phyloP scores from a whole-genome alignment of 345 rosid species.

The Linum trigynum region DNA sequence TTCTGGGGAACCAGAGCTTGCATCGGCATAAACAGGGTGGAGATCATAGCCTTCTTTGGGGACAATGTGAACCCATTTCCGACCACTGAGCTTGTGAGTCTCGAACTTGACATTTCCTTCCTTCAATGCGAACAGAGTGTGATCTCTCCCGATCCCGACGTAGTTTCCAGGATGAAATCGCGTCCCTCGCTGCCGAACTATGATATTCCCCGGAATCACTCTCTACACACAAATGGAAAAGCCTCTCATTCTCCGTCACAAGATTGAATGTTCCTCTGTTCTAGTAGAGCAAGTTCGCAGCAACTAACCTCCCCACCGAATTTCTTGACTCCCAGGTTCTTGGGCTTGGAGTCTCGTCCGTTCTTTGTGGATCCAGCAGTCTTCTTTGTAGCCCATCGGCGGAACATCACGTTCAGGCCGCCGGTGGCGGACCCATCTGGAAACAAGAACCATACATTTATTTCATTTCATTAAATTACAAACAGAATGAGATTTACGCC shows the following conservation, averaged over 20 bases:
- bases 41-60: constrained; percentile 70
- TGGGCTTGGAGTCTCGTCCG: constrained; percentile 74
- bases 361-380: constrained; percentile 84
- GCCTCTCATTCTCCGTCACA: neutral
- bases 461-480: neutral
- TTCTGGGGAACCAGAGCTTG: neutral
- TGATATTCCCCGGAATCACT: constrained; percentile 82
- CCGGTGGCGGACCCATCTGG: constrained; percentile 44
- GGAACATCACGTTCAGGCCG: constrained; percentile 57
- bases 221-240: constrained; percentile 27
- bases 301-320: constrained; percentile 79
- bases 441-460: neutral
- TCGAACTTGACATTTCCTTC: constrained; percentile 74
- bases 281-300: neutral
- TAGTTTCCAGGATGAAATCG: constrained; percentile 83
- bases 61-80: constrained; percentile 66
- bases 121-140: constrained; percentile 58
- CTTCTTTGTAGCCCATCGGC: constrained; percentile 86
- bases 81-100: constrained; percentile 53
- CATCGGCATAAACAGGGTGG: constrained; percentile 53
- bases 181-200: constrained; percentile 70
- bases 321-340: constrained; percentile 88
- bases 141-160: constrained; percentile 71
- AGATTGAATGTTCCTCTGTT: neutral
- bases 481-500: constrained; percentile 9